Percentiles rank a stretch among this genome's conserved stretches.
phyloP scores from a whole-genome alignment of 495 filamentous ascomycete species.

The Letharia lupina region DNA sequence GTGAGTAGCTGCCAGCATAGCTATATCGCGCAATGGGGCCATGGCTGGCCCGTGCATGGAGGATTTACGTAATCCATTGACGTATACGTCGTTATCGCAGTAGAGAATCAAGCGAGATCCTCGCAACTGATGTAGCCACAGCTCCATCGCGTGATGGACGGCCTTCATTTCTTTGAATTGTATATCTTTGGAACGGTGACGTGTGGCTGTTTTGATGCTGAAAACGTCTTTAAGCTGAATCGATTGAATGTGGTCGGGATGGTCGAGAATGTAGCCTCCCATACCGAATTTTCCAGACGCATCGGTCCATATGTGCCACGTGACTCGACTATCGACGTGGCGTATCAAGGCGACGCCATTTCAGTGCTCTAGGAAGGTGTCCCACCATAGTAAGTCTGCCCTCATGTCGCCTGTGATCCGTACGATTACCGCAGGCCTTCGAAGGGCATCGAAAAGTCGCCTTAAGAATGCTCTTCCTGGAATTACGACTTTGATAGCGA shows the following conservation, averaged over 20 bases:
- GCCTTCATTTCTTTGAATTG: conserved; percentile 7
- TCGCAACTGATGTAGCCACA: neutral
- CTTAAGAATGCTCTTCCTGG: too few species aligned
- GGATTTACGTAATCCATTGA: too few species aligned
- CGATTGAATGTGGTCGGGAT: neutral
- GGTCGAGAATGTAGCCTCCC: neutral
- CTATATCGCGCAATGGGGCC: neutral
- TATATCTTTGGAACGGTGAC: neutral
- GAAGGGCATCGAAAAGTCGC: too few species aligned
- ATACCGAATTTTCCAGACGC: neutral
- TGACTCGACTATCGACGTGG: neutral
- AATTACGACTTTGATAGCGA: too few species aligned
- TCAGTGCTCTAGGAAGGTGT: neutral
- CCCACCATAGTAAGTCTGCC: neutral
- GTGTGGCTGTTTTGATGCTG: neutral
- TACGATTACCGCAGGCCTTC: too few species aligned
- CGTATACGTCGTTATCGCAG: too few species aligned
- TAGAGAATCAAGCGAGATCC: neutral
- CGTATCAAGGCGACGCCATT: neutral
- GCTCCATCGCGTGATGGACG: neutral
- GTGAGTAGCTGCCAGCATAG: neutral
- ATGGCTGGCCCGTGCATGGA: neutral
- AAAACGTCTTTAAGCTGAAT: neutral
- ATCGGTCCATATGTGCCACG: neutral
- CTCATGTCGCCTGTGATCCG: neutral